Evolutionary conservation across 2,329 filamentous ascomycete species (phyloP).

Genomic region (Alternaria sp.): DNA sequence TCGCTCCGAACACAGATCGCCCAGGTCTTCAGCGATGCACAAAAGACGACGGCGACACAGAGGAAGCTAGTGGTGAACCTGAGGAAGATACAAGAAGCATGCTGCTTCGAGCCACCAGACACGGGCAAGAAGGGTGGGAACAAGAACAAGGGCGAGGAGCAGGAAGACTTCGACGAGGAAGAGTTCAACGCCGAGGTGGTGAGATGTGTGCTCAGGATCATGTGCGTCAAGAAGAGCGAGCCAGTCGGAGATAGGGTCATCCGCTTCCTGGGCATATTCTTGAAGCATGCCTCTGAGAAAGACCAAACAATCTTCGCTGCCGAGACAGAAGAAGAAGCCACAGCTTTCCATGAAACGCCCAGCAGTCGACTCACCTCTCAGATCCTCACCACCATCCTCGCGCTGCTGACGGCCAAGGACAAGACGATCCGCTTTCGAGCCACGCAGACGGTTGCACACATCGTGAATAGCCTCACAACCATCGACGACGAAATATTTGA

Average conservation of each 20-base stretch:
- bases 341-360: conserved; percentile 80
- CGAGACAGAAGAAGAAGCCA: conserved; percentile 70
- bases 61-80: conserved; percentile 87
- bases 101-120: conserved; percentile 65
- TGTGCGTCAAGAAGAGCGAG: conserved; percentile 93
- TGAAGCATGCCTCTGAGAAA: conserved; percentile 73
- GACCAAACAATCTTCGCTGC: conserved; percentile 44
- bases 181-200: conserved; percentile 89
- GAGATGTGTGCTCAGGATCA: conserved; percentile 80
- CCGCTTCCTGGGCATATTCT: conserved; percentile 85
- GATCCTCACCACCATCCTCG: conserved; percentile 76
- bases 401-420: conserved; percentile 85
- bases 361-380: conserved; percentile 79
- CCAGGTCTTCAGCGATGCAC: conserved; percentile 67
- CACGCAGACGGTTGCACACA: conserved; percentile 87
- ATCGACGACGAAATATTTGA: conserved; percentile 93
- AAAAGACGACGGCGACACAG: conserved; percentile 88
- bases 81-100: conserved; percentile 89
- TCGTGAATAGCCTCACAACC: conserved; percentile 90
- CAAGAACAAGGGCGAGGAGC: conserved; percentile 52
- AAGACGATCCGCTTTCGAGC: conserved; percentile 90
- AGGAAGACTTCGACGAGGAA: conserved; percentile 77
- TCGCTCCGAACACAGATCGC: conserved; percentile 77
- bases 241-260: conserved; percentile 84
- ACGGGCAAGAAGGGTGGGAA: conserved; percentile 56